These are phyloP conservation scores for Persicaria maculosa DNA, from an alignment of 148 eudicot genomes.

Conservation along the genomic window DNA sequence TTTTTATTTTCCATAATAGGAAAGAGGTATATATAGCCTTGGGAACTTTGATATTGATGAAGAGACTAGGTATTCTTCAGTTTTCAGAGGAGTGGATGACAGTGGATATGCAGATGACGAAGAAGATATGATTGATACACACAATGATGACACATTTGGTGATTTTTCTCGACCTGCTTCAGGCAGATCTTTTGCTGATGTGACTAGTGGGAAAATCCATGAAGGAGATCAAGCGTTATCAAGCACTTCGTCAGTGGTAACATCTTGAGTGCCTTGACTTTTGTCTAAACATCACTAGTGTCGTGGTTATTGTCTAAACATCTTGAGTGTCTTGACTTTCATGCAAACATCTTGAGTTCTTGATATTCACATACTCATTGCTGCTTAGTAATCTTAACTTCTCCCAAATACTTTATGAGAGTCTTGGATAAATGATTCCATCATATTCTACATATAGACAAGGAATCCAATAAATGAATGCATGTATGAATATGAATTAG, in stretches of 20 bases:
- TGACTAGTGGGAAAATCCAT: slow-evolving; percentile 39
- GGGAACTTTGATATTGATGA: slow-evolving; percentile 67
- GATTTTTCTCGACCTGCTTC: slow-evolving; percentile 35
- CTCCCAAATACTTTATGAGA: too few relatives aligned
- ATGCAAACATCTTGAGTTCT: too few relatives aligned
- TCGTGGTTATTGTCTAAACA: too few relatives aligned
- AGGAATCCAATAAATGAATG: too few relatives aligned
- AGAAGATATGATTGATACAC: slow-evolving; percentile 51
- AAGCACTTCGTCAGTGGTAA: slow-evolving; percentile 44
- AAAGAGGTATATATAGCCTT: slow-evolving; percentile 51
- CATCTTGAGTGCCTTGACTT: neutral
- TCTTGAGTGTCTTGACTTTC: too few relatives aligned
- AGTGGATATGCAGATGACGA: slow-evolving; percentile 69
- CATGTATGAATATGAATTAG: too few relatives aligned
- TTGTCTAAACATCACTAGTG: neutral
- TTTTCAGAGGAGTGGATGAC: slow-evolving; percentile 70
- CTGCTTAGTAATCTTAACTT: too few relatives aligned
- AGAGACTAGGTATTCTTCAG: slow-evolving; percentile 90
- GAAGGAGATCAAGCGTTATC: slow-evolving; percentile 33
- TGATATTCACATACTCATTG: too few relatives aligned
- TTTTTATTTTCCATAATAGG: slow-evolving; percentile 25
- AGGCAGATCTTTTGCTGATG: slow-evolving; percentile 54
- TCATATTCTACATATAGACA: too few relatives aligned
- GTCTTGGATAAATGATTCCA: too few relatives aligned
- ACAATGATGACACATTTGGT: slow-evolving; percentile 74